Percentiles rank a stretch among this genome's conserved stretches.
These are phyloP conservation scores for Glycine latifolia DNA, from an alignment of 306 rosid genomes.

Conservation along the genomic window DNA sequence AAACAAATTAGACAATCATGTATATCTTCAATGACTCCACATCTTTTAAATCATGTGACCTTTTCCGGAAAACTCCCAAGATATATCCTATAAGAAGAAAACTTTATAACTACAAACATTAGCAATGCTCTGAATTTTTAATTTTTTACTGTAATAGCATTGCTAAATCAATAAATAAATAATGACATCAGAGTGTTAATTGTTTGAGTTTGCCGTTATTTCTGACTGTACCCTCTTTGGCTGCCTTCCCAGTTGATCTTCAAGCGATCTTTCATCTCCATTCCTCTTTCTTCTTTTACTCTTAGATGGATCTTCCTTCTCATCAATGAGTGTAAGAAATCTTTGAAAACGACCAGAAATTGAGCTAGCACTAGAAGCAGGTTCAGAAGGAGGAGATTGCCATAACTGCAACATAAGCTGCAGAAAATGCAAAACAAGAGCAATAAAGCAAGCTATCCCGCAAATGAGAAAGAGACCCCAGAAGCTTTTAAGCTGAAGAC, in stretches of 20 bases:
- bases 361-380: constrained; percentile 47
- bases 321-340: constrained; percentile 73
- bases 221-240: constrained; percentile 53
- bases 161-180: constrained; percentile 23
- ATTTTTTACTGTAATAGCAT: too few species aligned
- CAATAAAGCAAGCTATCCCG: constrained; percentile 75
- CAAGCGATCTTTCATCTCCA: constrained; percentile 56
- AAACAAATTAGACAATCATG: too few species aligned
- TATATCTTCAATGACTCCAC: neutral
- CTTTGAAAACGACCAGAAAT: constrained; percentile 59
- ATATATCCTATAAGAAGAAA: neutral
- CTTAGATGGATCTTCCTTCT: constrained; percentile 62
- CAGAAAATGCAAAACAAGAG: constrained; percentile 68
- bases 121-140: too few species aligned
- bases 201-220: constrained; percentile 24
- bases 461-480: constrained; percentile 92
- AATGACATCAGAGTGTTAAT: constrained; percentile 25
- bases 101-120: neutral
- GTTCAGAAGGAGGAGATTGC: constrained; percentile 49
- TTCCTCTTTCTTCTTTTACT: constrained; percentile 64
- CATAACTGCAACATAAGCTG: constrained; percentile 57
- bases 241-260: constrained; percentile 46
- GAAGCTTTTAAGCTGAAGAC: constrained; percentile 84
- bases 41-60: too few species aligned
- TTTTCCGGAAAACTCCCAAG: neutral